Base-by-base conservation (phyloP, 1,139 yeast genomes). In the Pichia sp. region DNA sequence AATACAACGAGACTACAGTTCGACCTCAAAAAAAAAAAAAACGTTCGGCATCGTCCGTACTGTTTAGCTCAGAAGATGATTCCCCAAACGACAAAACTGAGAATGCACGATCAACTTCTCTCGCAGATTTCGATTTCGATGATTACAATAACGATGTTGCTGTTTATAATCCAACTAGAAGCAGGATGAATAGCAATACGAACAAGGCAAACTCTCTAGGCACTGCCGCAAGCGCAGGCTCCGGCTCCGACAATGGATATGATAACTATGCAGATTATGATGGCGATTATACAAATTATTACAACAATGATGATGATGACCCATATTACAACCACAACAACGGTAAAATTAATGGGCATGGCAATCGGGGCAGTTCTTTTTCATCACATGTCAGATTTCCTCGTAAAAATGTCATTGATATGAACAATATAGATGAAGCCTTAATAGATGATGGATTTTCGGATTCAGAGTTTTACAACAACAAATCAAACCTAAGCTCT, bases 1-100 rank as follows among this genome's bases (percentile, higher is more conserved):
- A 53, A 10, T 51, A 53, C 40, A 36, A 11, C 15, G 40, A 36
- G 3, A 36, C 10, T 36, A 15, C 40, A 5, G 7, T 36, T 6
- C 10, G 15, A 10, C 19, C 44, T 10, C 45, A 47, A 30, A 50
- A 47, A 7, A 54, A 54, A 31, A 53, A 34, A 26, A 16, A 19
- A 1, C 38, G 43, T 15, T 40, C 49, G 16, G 10, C 49, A 7
- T 46, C 56, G 5, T 23, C 44, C 8, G 11, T 45, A 16, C 16
- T 26, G 15, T 23, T 52, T 5, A 49, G 55, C 23, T 49, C 55
- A 11, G 55, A 52, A 30, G 57, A 54, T 11, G 57, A 49, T 19
- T 38, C 29, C n/a, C 19, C 32, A 8, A 34, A 23, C 3, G 15
- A 31, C 13, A 45, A 45, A 13, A 15, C 31, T 32, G n/a, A 16